A percentile compares a stretch with the other conserved stretches of the same genome.
These are phyloP conservation scores for Citrus reticulata DNA, from an alignment of 345 rosid genomes.

Conservation along the genomic window DNA sequence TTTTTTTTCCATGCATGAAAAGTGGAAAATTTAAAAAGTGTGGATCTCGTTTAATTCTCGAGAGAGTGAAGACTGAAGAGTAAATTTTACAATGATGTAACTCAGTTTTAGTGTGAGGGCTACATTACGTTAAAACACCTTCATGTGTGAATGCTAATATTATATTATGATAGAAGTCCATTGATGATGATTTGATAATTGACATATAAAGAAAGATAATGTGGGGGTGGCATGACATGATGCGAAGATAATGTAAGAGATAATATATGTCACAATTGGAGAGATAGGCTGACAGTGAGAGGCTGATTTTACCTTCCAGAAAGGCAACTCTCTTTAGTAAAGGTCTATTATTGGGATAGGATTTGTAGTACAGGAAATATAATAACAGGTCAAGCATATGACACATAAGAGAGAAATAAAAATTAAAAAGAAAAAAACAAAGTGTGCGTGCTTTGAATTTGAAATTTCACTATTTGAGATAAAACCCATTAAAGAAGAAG, in stretches of 20 bases:
- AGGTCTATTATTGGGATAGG: constrained; percentile 9
- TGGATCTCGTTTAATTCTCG: no score
- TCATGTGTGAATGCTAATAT: not conserved
- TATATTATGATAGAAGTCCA: not conserved
- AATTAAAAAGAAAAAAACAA: no score
- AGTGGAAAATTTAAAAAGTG: no score
- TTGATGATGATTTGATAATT: constrained; percentile 27
- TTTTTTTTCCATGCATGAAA: no score
- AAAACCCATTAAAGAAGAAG: constrained; percentile 14
- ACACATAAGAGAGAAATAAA: not conserved
- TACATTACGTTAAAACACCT: not conserved
- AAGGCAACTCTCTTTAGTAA: constrained; percentile 13
- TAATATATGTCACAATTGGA: not conserved
- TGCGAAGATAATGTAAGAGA: constrained; percentile 24
- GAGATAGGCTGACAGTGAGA: not conserved
- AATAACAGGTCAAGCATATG: constrained; percentile 13
- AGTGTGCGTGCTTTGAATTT: not conserved
- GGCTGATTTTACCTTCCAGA: constrained; percentile 15
- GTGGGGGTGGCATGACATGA: constrained; percentile 8
- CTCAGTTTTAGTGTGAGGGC: not conserved
- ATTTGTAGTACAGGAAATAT: not conserved
- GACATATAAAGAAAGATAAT: constrained; percentile 21
- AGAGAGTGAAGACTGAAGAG: no score
- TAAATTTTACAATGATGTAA: no score
- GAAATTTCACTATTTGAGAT: constrained; percentile 15